These are phyloP conservation scores for Zygosaccharomyces pseudorouxii DNA, from an alignment of 805 yeast genomes.

Conservation along the genomic window DNA sequence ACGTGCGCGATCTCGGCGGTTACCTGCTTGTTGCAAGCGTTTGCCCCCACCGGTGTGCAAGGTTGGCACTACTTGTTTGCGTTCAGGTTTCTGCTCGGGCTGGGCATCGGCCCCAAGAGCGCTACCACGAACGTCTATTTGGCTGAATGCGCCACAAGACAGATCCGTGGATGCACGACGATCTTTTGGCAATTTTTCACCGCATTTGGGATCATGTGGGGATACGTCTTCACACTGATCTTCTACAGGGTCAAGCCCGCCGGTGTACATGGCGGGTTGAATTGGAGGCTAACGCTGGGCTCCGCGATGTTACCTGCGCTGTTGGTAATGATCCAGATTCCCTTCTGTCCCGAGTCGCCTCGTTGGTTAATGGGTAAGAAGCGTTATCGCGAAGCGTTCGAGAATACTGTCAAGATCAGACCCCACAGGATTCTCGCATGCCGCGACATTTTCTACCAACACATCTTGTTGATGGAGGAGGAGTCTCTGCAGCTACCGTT, in stretches of 20 bases:
- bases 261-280: conserved; percentile 40
- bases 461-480: conserved; percentile 61
- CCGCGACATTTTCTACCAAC: conserved; percentile 65
- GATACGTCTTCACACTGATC: conserved; percentile 61
- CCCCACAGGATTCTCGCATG: conserved; percentile 56
- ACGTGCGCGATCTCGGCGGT: conserved; percentile 57
- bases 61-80: conserved; percentile 67
- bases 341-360: conserved; percentile 70
- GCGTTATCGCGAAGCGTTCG: conserved; percentile 55
- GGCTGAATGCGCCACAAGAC: conserved; percentile 60
- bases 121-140: conserved; percentile 72
- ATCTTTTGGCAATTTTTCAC: conserved; percentile 77
- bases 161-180: conserved; percentile 60
- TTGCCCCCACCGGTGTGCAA: conserved; percentile 39
- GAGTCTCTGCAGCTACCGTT: conserved; percentile 46
- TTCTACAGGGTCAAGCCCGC: conserved; percentile 48
- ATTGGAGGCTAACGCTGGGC: conserved; percentile 69
- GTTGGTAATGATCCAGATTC: conserved; percentile 54
- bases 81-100: conserved; percentile 60
- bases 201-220: conserved; percentile 70
- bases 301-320: conserved; percentile 66
- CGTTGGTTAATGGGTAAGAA: conserved; percentile 73
- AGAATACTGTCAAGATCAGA: conserved; percentile 47
- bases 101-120: conserved; percentile 69
- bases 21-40: conserved; percentile 67